Base-by-base conservation (phyloP, 2,329 filamentous ascomycete species). In the Ascochyta pisi region DNA sequence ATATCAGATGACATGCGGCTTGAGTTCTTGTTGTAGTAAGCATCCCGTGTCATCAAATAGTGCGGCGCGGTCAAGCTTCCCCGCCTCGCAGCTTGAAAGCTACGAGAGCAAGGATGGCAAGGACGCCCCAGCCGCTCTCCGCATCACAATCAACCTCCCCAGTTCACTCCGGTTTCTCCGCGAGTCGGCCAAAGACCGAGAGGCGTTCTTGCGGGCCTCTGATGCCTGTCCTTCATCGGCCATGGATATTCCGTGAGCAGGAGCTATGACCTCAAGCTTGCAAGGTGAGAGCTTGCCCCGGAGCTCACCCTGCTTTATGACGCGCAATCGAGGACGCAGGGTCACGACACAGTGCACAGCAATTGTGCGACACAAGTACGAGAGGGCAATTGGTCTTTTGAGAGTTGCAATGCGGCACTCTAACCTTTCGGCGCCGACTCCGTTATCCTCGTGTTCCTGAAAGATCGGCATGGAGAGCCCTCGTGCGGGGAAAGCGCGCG, bases 391-490 rank as follows among this genome's bases (percentile, higher is more conserved):
- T 44, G 19, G 23, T 29, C 31, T 56, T 27, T 48, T 44, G 19
- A 42, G 19, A 34, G 51, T 24, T 15, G 31, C 37, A 51, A 3
- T 19, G 22, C 46, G 16, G 52, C 49, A 43, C 31, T 42, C 43
- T 24, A 54, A 47, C 35, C 54, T 16, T 24, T 51, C 55, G 49
- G 43, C 27, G 31, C 29, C 33, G 40, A 58, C 60, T 58, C 58
- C 61, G 60, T 66, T 60, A 64, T 66, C 53, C 62, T 55, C 57
- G 60, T 63, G 64, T 69, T 58, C 68, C 68, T 70, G 61, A 54
- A 42, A 39, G 62, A 64, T 66, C 63, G 57, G 49, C 62, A 57
- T 51, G 57, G 44, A 46, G 23, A 43, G 39, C 45, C 57, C 57
- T 58, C 52, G 61, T 70, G 67, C 68, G 67, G 69, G 67, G 62